Evolutionary conservation across 352 stramenopile species (phyloP).

Genomic region (Pythium sukuiense): DNA sequence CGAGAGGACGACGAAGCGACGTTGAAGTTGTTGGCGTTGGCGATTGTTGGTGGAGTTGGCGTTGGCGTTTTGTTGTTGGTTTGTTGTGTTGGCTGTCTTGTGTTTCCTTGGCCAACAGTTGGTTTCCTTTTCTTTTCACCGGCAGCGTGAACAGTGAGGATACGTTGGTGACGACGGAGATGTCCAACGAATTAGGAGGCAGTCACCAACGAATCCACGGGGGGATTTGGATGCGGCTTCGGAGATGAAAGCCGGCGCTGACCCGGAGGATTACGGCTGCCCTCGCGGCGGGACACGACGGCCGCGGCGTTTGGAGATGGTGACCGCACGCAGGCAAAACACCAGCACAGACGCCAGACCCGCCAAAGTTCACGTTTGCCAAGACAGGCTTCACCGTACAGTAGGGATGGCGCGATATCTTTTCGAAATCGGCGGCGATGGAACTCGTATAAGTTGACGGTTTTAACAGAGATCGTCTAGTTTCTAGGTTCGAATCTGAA

Average conservation of each 20-base stretch:
- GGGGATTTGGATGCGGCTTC: too few species aligned
- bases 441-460: slow-evolving; percentile 24
- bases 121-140: background rate
- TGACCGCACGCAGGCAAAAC: background rate
- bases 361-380: slow-evolving; percentile 3
- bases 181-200: background rate
- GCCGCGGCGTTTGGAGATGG: slow-evolving; percentile 9
- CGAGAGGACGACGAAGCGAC: background rate
- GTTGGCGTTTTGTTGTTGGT: background rate
- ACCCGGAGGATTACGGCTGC: background rate
- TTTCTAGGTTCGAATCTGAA: background rate
- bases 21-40: slow-evolving; percentile 18
- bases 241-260: background rate
- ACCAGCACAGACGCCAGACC: slow-evolving; percentile 2
- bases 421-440: background rate
- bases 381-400: background rate
- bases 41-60: background rate
- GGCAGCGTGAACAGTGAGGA: background rate
- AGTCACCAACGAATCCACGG: background rate
- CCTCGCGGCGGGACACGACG: background rate
- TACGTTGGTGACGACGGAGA: background rate
- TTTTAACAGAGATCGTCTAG: slow-evolving; percentile 20
- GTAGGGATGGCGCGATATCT: background rate
- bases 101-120: background rate
- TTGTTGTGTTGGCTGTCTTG: background rate